Base-by-base conservation (phyloP, 257 asterid species). In the Penstemon eatonii region DNA sequence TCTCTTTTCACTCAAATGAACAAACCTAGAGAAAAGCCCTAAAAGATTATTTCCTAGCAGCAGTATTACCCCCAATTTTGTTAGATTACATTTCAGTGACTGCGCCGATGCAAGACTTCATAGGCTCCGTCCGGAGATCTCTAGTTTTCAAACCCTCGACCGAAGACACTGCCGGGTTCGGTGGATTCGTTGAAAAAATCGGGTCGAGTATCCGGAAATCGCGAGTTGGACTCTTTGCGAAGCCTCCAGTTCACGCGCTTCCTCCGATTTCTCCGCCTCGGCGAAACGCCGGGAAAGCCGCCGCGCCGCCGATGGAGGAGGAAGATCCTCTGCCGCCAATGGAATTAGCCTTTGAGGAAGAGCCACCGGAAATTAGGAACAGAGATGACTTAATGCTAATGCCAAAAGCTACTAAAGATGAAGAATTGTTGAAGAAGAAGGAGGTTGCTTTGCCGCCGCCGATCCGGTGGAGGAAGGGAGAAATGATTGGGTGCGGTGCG, bases 101-200 rank as follows among this genome's bases (percentile, higher is more conserved):
- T 64, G 58, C 66, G 75, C 76, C 72, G 72, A 94, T 94, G 99
- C 96, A 87, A 61, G 98, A 91, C 59, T 89, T 94, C 77, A 76
- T 94, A 39, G 96, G 96, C 54, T 94, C 99, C 64, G 96, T 94
- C 45, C 92, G 99, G 69, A 86, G 96, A 81, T 94, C 99, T 55
- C 82, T 94, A 50, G 96, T 86, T 69, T 91, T 94, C 92, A 94
- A 87, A 56, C 96, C 93, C 1, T 53, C 87, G 11, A 81, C 80
- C 3, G 90, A 80, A 76, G 92, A 82, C 37, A 60, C 89, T 18
- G 80, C 85, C 60, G 83, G 95, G 65, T 86, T 86, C 53, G 92
- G 95, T 7, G 96, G 98, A 8, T 83, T 94, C 53, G 98, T 91
- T n/a, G 99, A 94, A 58, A 94, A 91, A 82, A 75, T 94, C 57